Conservation (phyloP, 352 stramenopile genomes). For the Globisporangium nodosum region DNA sequence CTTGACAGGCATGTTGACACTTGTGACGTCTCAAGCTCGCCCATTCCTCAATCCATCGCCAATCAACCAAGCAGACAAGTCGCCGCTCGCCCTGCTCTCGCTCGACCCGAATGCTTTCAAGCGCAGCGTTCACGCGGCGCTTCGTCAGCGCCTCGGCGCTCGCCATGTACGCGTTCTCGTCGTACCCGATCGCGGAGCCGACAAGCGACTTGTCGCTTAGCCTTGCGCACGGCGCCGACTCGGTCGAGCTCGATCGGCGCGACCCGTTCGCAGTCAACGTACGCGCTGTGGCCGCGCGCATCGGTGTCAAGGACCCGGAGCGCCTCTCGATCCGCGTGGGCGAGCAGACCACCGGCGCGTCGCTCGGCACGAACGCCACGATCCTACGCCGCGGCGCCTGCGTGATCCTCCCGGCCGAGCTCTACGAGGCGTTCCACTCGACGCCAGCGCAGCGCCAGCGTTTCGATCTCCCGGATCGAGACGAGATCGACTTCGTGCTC, state of each 20-base stretch:
- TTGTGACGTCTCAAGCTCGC: background rate
- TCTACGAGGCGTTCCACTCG: slow-evolving; percentile 83
- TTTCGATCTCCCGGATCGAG: slow-evolving; percentile 51
- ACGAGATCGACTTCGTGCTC: slow-evolving; percentile 83
- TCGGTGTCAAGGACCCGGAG: slow-evolving; percentile 66
- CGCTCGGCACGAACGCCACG: slow-evolving; percentile 57
- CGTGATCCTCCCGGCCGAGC: slow-evolving; percentile 64
- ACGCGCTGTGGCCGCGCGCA: slow-evolving; percentile 42
- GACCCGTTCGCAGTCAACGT: slow-evolving; percentile 67
- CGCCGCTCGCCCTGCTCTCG: no score
- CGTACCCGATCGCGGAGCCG: slow-evolving; percentile 55
- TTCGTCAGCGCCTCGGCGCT: slow-evolving; percentile 30
- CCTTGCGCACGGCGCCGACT: slow-evolving; percentile 49
- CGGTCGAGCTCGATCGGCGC: slow-evolving; percentile 41
- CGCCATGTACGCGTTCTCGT: slow-evolving; percentile 36
- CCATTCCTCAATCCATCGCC: background rate
- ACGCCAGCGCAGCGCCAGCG: slow-evolving; percentile 31
- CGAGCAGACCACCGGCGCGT: slow-evolving; percentile 54
- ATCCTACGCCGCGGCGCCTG: slow-evolving; percentile 48
- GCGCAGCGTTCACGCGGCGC: slow-evolving; percentile 27
- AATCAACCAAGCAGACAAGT: background rate
- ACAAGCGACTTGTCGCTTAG: slow-evolving; percentile 55
- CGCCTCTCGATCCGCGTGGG: slow-evolving; percentile 60
- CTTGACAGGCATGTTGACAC: background rate
- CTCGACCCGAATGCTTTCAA: background rate